These are phyloP conservation scores for Micractinium conductrix DNA, from an alignment of 139 green algal genomes.

Conservation along the genomic window DNA sequence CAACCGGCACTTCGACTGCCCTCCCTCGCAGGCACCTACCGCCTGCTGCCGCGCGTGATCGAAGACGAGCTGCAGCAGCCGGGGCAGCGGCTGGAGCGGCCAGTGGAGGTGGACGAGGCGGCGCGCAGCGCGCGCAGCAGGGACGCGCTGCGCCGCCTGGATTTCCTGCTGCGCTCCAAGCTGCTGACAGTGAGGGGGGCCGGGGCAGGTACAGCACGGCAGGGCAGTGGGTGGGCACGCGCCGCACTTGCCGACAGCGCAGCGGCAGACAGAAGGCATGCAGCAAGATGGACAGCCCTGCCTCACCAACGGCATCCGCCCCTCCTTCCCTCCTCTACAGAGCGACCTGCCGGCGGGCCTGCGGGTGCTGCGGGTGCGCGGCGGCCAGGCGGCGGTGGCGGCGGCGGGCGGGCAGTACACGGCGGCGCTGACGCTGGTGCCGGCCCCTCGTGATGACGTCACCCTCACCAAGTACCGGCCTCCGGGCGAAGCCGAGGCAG, in stretches of 20 bases:
- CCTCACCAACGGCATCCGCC: background rate
- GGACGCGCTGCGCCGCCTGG: slow-evolving; percentile 15
- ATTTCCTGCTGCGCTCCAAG: slow-evolving; percentile 39
- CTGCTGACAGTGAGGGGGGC: slow-evolving; percentile 30
- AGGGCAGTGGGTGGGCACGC: background rate
- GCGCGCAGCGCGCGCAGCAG: too few relatives aligned
- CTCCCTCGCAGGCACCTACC: slow-evolving; percentile 31
- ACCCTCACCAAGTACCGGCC: slow-evolving; percentile 31
- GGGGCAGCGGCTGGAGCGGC: slow-evolving; percentile 29
- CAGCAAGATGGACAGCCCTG: background rate
- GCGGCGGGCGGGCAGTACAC: slow-evolving; percentile 28
- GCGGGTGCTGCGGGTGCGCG: slow-evolving; percentile 24
- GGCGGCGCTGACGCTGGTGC: slow-evolving; percentile 46
- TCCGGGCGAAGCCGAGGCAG: background rate
- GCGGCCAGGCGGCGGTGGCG: slow-evolving; percentile 27
- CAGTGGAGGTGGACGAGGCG: slow-evolving; percentile 1
- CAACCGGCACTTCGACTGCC: too few relatives aligned
- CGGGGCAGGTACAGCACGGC: background rate
- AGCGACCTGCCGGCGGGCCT: slow-evolving; percentile 34
- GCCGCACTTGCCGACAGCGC: background rate
- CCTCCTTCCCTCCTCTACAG: background rate
- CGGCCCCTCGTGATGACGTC: slow-evolving; percentile 30
- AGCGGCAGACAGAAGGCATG: background rate
- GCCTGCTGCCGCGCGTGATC: slow-evolving; percentile 45
- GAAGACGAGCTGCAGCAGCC: slow-evolving; percentile 37